Percentiles rank a stretch among this genome's conserved stretches.
phyloP scores from a whole-genome alignment of 2,329 filamentous ascomycete genomes.

The Fusarium sp. region DNA sequence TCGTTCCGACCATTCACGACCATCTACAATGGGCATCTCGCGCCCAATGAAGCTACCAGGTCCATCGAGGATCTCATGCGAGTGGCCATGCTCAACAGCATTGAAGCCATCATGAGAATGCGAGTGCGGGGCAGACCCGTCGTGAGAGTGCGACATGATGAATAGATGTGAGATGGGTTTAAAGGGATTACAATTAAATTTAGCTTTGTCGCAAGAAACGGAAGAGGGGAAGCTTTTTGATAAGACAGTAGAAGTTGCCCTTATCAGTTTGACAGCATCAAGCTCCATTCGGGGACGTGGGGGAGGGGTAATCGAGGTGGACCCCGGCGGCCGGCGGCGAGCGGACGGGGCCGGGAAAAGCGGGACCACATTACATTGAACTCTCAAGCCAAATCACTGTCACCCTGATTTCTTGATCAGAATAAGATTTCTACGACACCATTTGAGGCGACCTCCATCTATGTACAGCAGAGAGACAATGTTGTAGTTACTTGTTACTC shows the following conservation, averaged over 20 bases:
- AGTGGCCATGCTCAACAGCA: constrained; percentile 87
- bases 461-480: too few relatives aligned
- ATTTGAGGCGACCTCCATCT: too few relatives aligned
- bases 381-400: too few relatives aligned
- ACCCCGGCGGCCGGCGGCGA: constrained; percentile 21
- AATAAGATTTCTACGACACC: too few relatives aligned
- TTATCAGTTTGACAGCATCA: constrained; percentile 35
- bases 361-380: not conserved
- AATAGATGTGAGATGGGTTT: not conserved
- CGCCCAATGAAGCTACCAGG: constrained; percentile 91
- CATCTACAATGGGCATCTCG: constrained; percentile 94
- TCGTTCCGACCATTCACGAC: constrained; percentile 87
- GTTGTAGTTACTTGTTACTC: too few relatives aligned
- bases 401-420: too few relatives aligned
- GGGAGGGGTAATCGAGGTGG: constrained; percentile 28
- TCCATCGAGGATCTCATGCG: constrained; percentile 94
- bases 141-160: constrained; percentile 66
- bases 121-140: constrained; percentile 68
- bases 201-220: not conserved
- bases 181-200: not conserved
- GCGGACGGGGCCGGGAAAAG: constrained; percentile 22
- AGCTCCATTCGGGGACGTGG: constrained; percentile 29
- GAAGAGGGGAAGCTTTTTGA: constrained; percentile 29
- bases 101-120: constrained; percentile 69
- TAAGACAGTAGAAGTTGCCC: constrained; percentile 16